Evolutionary conservation across 176 grass and related monocot genomes (phyloP), one percentile per base, ranked within the genome.

Genomic region (Lolium multiflorum): DNA sequence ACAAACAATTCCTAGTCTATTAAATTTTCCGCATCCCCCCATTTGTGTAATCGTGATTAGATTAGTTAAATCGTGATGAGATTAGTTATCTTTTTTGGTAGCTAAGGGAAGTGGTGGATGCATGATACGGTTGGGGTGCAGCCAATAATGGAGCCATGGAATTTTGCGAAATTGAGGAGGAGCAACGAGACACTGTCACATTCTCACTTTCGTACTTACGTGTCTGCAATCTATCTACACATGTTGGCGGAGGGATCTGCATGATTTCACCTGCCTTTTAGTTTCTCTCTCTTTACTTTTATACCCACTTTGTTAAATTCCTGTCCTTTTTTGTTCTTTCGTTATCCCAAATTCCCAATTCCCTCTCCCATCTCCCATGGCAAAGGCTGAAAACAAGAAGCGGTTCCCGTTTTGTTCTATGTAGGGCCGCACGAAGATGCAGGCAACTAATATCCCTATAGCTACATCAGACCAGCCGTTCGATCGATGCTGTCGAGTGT

Each of bases 141-240:
- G 28, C 17, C 85, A 83, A 89, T 94, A 90, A 92, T 88, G 48
- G 74, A 92, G 73, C 1, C 20, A 79, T 6, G 28, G 52, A 46
- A 81, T 74, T 78, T 52, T 3, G 25, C 11, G 28, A 3, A 31
- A 58, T 7, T 68, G 28, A 22, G 67, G 48, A 44, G 22, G 41
- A 60, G 41, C 64, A 5, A 47, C 69, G 11, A 49, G 56, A 58
- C 18, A 17, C 74, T 65, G 35, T 82, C 35, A 64, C 74, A 73
- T 43, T 11, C 80, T 28, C 21, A 35, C 43, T 24, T 16, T 13
- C 18, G 50, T 61, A 20, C 43, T 44, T 59, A 5, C 78, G 76
- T 87, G 15, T 63, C 38, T 20, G 15, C 76, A 22, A 51, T 66
- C 46, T 47, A 50, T 70, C 74, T 24, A 56, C 43, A 69, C 62